These are phyloP conservation scores for Rauvolfia tetraphylla DNA, from an alignment of 257 asterid species.

Conservation along the genomic window DNA sequence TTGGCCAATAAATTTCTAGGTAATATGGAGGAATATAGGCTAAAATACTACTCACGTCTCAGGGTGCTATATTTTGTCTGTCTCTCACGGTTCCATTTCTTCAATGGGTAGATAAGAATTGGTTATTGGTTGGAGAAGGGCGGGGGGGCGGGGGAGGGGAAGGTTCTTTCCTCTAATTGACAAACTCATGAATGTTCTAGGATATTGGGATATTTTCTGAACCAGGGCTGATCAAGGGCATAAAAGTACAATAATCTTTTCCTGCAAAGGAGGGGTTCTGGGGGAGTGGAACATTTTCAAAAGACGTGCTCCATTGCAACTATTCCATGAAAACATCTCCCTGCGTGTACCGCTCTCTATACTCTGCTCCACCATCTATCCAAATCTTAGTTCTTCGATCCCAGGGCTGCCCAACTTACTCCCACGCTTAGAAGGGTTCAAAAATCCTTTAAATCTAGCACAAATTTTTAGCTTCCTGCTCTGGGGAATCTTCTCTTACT, in stretches of 20 bases:
- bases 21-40: background rate
- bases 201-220: background rate
- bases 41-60: background rate
- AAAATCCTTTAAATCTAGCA: background rate
- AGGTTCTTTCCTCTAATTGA: background rate
- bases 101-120: background rate
- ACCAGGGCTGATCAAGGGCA: background rate
- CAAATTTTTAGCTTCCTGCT: background rate
- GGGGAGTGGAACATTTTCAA: background rate
- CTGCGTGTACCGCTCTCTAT: background rate
- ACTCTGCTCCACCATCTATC: background rate
- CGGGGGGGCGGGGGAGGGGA: too few relatives aligned
- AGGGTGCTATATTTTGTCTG: background rate
- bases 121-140: background rate
- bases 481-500: background rate
- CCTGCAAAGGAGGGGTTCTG: background rate
- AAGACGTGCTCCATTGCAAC: background rate
- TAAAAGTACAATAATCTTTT: background rate
- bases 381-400: background rate
- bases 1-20: background rate
- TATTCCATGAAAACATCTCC: background rate
- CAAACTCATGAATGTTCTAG: background rate
- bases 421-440: background rate
- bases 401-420: background rate
- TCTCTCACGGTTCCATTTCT: background rate